Conservation (phyloP, 2,329 filamentous ascomycete species). For the Aspergillus nomiae region DNA sequence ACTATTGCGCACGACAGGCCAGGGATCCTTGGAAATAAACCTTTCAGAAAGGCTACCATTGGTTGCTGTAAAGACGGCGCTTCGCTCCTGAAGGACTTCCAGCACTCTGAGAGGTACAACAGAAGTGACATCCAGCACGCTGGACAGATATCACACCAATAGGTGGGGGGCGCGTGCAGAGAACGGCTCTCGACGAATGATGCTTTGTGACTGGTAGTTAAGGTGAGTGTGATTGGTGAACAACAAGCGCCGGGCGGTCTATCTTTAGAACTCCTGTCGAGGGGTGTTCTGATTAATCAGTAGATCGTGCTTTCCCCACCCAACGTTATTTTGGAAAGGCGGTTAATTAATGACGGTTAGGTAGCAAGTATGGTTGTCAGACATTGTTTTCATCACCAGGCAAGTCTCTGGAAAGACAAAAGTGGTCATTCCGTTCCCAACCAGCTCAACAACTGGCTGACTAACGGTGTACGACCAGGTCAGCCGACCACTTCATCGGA, state of each 20-base stretch:
- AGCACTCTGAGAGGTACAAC: slow-evolving; percentile 16
- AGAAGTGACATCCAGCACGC: slow-evolving; percentile 1
- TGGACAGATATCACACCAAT: slow-evolving; percentile 18
- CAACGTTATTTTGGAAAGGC: slow-evolving; percentile 1
- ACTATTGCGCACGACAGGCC: slow-evolving; percentile 30
- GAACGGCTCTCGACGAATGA: slow-evolving; percentile 20
- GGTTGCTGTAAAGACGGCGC: slow-evolving; percentile 19
- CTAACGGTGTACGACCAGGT: neutral
- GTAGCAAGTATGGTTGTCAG: neutral
- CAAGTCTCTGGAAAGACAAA: slow-evolving; percentile 12
- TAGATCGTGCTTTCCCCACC: neutral
- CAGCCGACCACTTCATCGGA: slow-evolving; percentile 17
- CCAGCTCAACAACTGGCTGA: neutral
- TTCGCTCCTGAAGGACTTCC: slow-evolving; percentile 16
- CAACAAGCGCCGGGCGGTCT: slow-evolving; percentile 31
- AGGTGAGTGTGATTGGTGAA: slow-evolving; percentile 23
- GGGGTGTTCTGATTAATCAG: neutral
- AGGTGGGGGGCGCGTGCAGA: slow-evolving; percentile 21
- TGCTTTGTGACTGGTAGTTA: slow-evolving; percentile 14
- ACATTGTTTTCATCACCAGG: neutral
- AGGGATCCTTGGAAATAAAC: slow-evolving; percentile 14
- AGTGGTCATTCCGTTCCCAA: slow-evolving; percentile 13
- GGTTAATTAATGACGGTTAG: slow-evolving; percentile 4
- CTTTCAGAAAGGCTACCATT: slow-evolving; percentile 19
- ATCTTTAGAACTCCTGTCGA: slow-evolving; percentile 31